A percentile compares a stretch with the other conserved stretches of the same genome.
phyloP scores from a whole-genome alignment of 305 asterid species.

The Plantago lanceolata region DNA sequence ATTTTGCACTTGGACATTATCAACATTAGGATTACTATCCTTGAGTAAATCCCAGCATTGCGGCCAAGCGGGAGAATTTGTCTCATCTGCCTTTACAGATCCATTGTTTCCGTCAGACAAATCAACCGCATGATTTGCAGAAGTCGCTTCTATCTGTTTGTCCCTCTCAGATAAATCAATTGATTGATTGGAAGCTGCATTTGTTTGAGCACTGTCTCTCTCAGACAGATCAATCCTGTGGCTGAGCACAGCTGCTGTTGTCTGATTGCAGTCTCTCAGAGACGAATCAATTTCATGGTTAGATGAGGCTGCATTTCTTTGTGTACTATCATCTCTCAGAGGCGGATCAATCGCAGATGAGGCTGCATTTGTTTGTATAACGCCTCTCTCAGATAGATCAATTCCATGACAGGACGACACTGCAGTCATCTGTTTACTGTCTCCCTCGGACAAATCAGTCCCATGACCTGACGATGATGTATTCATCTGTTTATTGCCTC shows the following conservation, averaged over 20 bases:
- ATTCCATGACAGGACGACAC: neutral
- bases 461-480: neutral
- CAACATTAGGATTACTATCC: slow-evolving; percentile 37
- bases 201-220: neutral
- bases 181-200: slow-evolving; percentile 8
- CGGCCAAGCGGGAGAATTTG: slow-evolving; percentile 39
- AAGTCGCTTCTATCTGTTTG: neutral
- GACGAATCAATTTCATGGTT: slow-evolving; percentile 25
- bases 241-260: neutral
- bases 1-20: slow-evolving; percentile 31
- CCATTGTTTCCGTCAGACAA: slow-evolving; percentile 1
- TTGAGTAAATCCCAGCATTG: slow-evolving; percentile 53
- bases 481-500: neutral
- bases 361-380: slow-evolving; percentile 3
- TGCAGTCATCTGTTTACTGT: neutral
- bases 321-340: no score
- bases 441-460: slow-evolving; percentile 3
- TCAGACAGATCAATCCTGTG: slow-evolving; percentile 1
- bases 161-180: slow-evolving; percentile 3
- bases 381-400: neutral
- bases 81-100: slow-evolving; percentile 34
- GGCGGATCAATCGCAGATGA: neutral
- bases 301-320: slow-evolving; percentile 1
- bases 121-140: neutral
- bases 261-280: slow-evolving; percentile 18